Percentiles rank a stretch among this genome's conserved stretches.
phyloP scores from a whole-genome alignment of 1,139 yeast genomes.

The Debaryomyces fabryi region DNA sequence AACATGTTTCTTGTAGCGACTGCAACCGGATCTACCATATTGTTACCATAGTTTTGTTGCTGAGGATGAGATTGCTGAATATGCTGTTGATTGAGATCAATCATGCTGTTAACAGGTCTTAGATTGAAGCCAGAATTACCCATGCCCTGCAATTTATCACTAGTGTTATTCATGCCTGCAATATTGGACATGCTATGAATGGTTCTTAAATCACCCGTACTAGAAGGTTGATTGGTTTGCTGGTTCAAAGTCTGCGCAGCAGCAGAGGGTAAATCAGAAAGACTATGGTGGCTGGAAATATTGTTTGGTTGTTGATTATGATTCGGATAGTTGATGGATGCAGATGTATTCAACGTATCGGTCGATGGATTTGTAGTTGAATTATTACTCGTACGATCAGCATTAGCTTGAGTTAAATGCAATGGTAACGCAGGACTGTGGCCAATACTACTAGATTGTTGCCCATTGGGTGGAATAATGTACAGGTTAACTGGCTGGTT shows the following conservation, averaged over 20 bases:
- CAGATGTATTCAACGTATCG: constrained; percentile 20
- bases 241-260: constrained; percentile 27
- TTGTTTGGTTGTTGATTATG: constrained; percentile 1
- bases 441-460: neutral
- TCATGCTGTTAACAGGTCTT: constrained; percentile 40
- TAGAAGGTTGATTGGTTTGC: constrained; percentile 8
- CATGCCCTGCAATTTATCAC: constrained; percentile 8
- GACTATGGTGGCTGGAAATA: constrained; percentile 23
- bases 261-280: constrained; percentile 36
- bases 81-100: constrained; percentile 30
- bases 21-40: constrained; percentile 8
- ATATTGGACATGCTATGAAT: constrained; percentile 45
- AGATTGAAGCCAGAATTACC: constrained; percentile 20
- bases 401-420: constrained; percentile 2
- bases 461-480: neutral
- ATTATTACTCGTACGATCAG: constrained; percentile 2
- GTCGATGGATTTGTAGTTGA: constrained; percentile 11
- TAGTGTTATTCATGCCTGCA: constrained; percentile 17
- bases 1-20: constrained; percentile 6
- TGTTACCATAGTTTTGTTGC: constrained; percentile 3
- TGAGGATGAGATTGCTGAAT: constrained; percentile 5
- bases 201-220: constrained; percentile 29
- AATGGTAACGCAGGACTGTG: constrained; percentile 1
- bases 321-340: constrained; percentile 4
- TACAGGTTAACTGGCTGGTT: neutral